A percentile compares a stretch with the other conserved stretches of the same genome.
These are phyloP conservation scores for Ophiostoma ips DNA, from an alignment of 2,329 filamentous ascomycete species.

Conservation along the genomic window DNA sequence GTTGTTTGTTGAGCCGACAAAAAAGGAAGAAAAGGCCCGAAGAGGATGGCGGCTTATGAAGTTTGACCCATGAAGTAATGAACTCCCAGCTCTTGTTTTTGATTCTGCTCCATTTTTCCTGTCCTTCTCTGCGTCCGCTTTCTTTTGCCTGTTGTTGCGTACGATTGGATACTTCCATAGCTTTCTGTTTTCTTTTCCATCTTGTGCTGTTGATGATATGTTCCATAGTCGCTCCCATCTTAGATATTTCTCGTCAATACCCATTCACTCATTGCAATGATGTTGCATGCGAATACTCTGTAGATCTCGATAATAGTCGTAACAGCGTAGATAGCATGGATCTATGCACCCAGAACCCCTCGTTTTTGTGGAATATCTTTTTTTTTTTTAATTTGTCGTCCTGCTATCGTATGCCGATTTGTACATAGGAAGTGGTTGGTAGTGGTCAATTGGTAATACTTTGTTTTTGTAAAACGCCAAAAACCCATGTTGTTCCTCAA, in stretches of 20 bases:
- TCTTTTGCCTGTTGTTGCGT: too few species aligned
- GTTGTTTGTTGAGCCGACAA: too few species aligned
- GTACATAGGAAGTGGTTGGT: background rate
- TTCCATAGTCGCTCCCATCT: background rate
- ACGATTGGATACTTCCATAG: too few species aligned
- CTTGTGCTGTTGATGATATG: background rate
- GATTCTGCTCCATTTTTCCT: too few species aligned
- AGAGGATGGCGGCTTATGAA: background rate
- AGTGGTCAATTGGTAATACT: conserved; percentile 1
- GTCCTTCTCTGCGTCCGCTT: too few species aligned
- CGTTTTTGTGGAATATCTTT: too few species aligned
- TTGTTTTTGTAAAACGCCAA: background rate
- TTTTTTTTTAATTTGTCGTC: background rate
- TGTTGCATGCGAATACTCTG: too few species aligned
- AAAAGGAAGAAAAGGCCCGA: too few species aligned
- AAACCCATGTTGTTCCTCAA: conserved; percentile 2
- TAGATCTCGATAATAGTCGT: too few species aligned
- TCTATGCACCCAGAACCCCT: too few species aligned
- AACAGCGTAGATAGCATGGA: too few species aligned
- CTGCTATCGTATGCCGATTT: background rate
- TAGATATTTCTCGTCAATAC: conserved; percentile 5
- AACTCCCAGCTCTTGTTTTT: conserved; percentile 8
- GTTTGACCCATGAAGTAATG: conserved; percentile 6
- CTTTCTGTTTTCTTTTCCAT: background rate
- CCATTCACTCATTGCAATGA: background rate